Percentiles rank a stretch among this genome's conserved stretches.
phyloP scores from a whole-genome alignment of 2,329 filamentous ascomycete genomes.

The Zopfia rhizophila region DNA sequence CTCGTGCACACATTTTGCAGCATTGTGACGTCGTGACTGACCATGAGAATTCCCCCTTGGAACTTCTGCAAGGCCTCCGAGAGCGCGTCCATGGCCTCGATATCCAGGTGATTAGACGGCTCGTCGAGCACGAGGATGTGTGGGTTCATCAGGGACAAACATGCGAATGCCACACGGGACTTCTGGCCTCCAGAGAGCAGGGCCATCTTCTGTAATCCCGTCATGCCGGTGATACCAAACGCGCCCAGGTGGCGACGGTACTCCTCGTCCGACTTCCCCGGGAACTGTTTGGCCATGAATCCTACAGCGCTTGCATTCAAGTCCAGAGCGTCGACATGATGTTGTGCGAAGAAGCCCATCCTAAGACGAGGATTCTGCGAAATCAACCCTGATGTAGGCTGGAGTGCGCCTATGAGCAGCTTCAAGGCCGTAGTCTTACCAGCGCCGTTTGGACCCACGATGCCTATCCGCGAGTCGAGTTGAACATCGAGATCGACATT shows the following conservation, averaged over 20 bases:
- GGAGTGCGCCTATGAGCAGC: constrained; percentile 88
- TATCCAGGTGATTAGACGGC: constrained; percentile 98
- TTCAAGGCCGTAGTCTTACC: constrained; percentile 99
- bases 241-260: constrained; percentile 95
- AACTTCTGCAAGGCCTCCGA: constrained; percentile 85
- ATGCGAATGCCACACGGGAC: constrained; percentile 98
- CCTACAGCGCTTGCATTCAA: constrained; percentile 87
- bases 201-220: constrained; percentile 94
- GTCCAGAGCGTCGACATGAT: constrained; percentile 96
- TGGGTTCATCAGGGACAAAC: constrained; percentile 89
- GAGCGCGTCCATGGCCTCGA: constrained; percentile 98
- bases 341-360: constrained; percentile 97
- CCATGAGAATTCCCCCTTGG: constrained; percentile 96
- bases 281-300: constrained; percentile 95
- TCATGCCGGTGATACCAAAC: constrained; percentile 87
- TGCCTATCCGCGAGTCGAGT: constrained; percentile 96
- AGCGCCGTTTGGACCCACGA: constrained; percentile 98
- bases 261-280: constrained; percentile 92
- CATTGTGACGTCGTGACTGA: constrained; percentile 99
- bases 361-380: constrained; percentile 88
- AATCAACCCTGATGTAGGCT: constrained; percentile 81
- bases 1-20: constrained; percentile 93
- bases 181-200: constrained; percentile 97
- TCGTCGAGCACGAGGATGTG: constrained; percentile 98
- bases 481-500: constrained; percentile 97